These are phyloP conservation scores for Dacryopinax primogenitus DNA, from an alignment of 768 basidiomycete genomes.

Conservation along the genomic window DNA sequence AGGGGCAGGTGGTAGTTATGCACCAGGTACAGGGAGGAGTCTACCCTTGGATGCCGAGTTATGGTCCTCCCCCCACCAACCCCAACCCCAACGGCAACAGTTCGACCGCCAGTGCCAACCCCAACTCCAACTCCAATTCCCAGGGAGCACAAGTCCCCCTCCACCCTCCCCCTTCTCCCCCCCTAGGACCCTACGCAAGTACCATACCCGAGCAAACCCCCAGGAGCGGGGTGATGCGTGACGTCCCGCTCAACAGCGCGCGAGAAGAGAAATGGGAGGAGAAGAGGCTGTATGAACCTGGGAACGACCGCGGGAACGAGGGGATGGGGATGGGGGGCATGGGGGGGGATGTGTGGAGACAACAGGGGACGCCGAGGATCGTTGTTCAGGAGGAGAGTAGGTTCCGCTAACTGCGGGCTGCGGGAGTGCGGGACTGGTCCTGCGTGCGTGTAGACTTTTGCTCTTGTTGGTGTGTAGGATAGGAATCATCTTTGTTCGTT, in stretches of 20 bases:
- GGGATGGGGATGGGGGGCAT: not conserved
- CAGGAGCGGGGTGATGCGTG: not conserved
- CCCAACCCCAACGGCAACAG: not conserved
- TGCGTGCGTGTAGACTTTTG: too few relatives aligned
- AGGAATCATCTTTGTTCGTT: too few relatives aligned
- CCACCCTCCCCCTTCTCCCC: not conserved
- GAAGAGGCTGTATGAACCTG: not conserved
- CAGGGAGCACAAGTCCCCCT: not conserved
- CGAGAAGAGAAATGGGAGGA: not conserved
- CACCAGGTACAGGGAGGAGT: not conserved
- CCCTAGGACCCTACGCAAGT: not conserved
- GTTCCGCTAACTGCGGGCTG: too few relatives aligned
- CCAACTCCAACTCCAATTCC: not conserved
- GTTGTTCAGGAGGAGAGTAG: not conserved
- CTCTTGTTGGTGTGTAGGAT: too few relatives aligned
- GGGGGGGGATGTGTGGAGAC: not conserved
- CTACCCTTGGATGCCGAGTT: constrained; percentile 1
- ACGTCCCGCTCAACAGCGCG: not conserved
- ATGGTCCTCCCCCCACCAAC: not conserved
- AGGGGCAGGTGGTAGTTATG: not conserved
- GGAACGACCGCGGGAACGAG: not conserved
- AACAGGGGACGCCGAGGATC: not conserved
- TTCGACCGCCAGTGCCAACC: not conserved
- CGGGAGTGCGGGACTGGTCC: too few relatives aligned
- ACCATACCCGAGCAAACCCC: not conserved